phyloP scores from a whole-genome alignment of 164 flowering plant genomes.

The grape (Vitis vinifera) region DNA sequence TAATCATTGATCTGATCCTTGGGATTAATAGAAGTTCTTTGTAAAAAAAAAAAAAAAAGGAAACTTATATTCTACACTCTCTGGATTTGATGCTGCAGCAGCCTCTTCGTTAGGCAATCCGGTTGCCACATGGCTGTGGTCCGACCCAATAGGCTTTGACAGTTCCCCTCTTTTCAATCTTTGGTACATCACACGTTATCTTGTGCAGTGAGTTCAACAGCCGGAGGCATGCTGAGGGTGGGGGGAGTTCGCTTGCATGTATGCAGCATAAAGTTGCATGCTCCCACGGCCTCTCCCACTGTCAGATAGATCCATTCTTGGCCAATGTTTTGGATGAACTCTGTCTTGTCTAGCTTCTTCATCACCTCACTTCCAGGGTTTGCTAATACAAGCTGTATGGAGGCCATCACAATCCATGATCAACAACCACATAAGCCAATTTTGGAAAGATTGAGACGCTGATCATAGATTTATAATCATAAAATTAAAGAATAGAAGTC shows the following conservation, averaged over 20 bases:
- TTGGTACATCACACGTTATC: constrained; percentile 25
- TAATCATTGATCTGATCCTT: too few species aligned
- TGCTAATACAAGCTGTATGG: constrained; percentile 52
- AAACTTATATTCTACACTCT: too few species aligned
- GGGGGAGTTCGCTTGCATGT: constrained; percentile 29
- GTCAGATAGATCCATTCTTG: constrained; percentile 68
- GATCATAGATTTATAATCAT: neutral
- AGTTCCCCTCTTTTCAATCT: neutral
- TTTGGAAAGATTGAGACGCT: neutral
- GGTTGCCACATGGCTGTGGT: too few species aligned
- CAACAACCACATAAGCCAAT: neutral
- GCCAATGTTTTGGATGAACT: constrained; percentile 55
- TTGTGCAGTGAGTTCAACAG: constrained; percentile 9
- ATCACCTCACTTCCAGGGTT: constrained; percentile 81
- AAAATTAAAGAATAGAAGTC: neutral
- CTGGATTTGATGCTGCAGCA: too few species aligned
- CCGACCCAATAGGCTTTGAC: too few species aligned
- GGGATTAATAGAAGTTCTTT: too few species aligned
- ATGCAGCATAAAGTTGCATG: constrained; percentile 67
- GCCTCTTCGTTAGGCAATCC: too few species aligned
- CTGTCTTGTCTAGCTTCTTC: constrained; percentile 67
- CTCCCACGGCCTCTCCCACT: constrained; percentile 70
- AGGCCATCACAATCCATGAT: neutral
- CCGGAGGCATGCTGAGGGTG: neutral
- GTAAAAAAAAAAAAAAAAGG: too few species aligned